Evolutionary conservation across 1,284 basidiomycete genomes (phyloP), one percentile per base, ranked within the genome.

Genomic region (Ganoderma lucidum): DNA sequence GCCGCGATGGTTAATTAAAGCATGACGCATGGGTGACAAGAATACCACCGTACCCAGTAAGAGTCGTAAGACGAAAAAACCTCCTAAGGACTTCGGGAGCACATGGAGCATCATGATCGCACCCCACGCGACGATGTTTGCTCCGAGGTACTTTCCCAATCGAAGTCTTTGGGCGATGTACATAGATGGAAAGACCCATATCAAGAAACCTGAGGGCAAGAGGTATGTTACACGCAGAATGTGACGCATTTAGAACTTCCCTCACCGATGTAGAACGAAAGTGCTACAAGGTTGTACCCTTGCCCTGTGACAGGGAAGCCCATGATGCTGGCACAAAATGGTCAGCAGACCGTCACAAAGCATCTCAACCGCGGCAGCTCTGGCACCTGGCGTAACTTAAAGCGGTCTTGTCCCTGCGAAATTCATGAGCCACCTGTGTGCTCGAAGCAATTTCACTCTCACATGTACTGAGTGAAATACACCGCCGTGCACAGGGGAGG

Each of bases 381-480:
- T 35, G 35, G 35, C 71, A 85, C 88, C 87, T 89, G n/a, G 88
- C 88, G 81, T 91, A 91, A 75, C 90, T 90, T 65, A 90, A 75
- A 9, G 88, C 86, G 6, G 88, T 91, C 81, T 91, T 92, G 79
- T 91, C 90, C 67, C 89, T 90, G 41, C 41, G 60, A 14, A 2
- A 2, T 0, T 6, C 12, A 44, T 63, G 1, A 70, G 45, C 32
- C 35, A 30, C 23, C 19, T 37, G 14, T 23, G 41, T 28, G n/a
- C 14, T 35, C 15, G 35, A 23, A 64, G 23, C 30, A 56, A 23
- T 28, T 59, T 45, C 12, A n/a, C 10, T 44, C 83, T 67, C 75
- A 90, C 89, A 90, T 78, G 68, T 85, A 90, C 74, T 90, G 90
- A 1, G 87, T 89, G 75, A 90, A 90, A 74, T 90, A 91, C 1